Evolutionary conservation across 352 stramenopile species (phyloP), one percentile per base, ranked within the genome.

Genomic region (Phytophthora hibernalis): DNA sequence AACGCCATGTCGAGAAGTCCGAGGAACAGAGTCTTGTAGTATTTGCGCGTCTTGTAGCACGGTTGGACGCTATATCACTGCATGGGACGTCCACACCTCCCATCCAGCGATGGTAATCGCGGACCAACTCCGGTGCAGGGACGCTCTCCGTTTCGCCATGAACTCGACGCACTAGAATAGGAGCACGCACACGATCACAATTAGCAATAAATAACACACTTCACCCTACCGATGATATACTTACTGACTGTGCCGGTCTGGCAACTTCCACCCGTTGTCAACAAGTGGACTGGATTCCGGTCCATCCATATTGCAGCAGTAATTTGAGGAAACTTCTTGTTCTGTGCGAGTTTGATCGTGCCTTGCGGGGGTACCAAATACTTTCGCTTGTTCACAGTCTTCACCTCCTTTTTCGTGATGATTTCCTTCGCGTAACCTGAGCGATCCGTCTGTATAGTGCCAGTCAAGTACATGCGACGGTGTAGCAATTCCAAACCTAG

Each of bases 1-100:
- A 75, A 13, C 2, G 55, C 61, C 28, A 67, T 54, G 61, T 65
- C 61, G 5, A 75, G 11, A 1, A 70, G 22, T 11, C 67, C 55
- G 1, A 75, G 33, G 18, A 70, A 70, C 2, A 75, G 43, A 1
- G 49, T 50, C 26, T 70, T 70, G 44, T 67, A 70, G 26, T 70
- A 67, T n/a, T 70, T 70, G 7, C 60, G 15, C 18, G 55, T 55
- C 9, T 48, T 53, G 20, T 59, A 59, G 0, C 50, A 16, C 2
- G 68, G 21, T 21, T 71, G 67, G 0, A 71, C 2, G 12, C 33
- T 61, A 16, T 64, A 70, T 0, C 54, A 15, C 54, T 74, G 48
- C 28, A 74, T 51, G 63, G 54, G 3, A 74, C 16, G 30, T 74
- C 54, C 5, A 74, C 66, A 33, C 54, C 15, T 21, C 60, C 66